Conservation (phyloP, 2,329 filamentous ascomycete genomes). For the Fusarium sacchari region DNA sequence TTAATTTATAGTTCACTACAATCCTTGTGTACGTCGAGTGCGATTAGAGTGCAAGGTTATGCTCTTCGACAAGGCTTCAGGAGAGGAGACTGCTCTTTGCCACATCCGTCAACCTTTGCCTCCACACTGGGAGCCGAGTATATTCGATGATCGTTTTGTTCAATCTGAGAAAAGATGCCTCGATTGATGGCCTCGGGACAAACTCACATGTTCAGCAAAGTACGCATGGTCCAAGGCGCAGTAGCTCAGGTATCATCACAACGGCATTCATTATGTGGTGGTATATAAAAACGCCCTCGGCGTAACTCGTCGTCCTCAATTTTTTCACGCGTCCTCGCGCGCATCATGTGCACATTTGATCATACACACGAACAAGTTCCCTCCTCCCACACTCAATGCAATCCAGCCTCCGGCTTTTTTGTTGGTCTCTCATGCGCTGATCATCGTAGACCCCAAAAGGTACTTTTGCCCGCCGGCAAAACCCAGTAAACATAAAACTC, state of each 20-base stretch:
- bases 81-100: neutral
- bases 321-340: neutral
- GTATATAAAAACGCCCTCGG: slow-evolving; percentile 30
- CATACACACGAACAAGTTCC: slow-evolving; percentile 5
- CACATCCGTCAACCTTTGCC: neutral
- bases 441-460: slow-evolving; percentile 21
- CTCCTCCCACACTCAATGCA: slow-evolving; percentile 7
- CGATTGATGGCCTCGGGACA: neutral
- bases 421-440: slow-evolving; percentile 19
- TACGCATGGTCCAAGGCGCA: no score
- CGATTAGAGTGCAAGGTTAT: no score
- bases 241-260: slow-evolving; percentile 3
- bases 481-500: slow-evolving; percentile 24
- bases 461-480: slow-evolving; percentile 24
- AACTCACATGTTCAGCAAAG: neutral
- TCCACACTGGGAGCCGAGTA: rapidly evolving
- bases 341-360: slow-evolving; percentile 16
- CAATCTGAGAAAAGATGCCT: neutral
- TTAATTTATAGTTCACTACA: rapidly evolving
- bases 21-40: neutral
- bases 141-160: neutral
- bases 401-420: slow-evolving; percentile 24
- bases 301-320: slow-evolving; percentile 2
- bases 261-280: slow-evolving; percentile 35
- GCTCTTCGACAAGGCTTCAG: neutral